These are phyloP conservation scores for Leucocoprinus birnbaumii DNA, from an alignment of 768 basidiomycete genomes.

Conservation along the genomic window DNA sequence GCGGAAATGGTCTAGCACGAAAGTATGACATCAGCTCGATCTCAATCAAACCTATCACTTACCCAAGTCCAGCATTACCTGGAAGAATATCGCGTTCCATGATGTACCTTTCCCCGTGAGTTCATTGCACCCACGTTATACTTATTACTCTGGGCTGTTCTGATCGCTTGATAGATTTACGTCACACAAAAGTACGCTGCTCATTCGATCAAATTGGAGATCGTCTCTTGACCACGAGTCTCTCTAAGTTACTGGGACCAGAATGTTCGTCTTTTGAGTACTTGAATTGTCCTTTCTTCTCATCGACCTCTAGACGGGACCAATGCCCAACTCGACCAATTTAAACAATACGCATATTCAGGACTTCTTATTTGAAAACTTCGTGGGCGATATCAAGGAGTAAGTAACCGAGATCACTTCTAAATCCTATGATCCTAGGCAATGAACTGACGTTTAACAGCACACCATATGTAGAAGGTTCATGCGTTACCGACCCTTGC, in stretches of 20 bases:
- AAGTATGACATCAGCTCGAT: constrained; percentile 36
- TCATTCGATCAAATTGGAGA: not conserved
- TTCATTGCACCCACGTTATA: not conserved
- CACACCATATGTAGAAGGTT: constrained; percentile 52
- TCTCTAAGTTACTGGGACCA: constrained; percentile 59
- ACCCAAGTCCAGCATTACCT: constrained; percentile 41
- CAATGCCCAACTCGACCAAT: constrained; percentile 39
- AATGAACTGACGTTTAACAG: constrained; percentile 14
- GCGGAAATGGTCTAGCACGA: constrained; percentile 53
- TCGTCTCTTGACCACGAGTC: not conserved
- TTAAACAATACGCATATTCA: constrained; percentile 53
- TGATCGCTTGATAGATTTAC: constrained; percentile 42
- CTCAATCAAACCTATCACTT: not conserved
- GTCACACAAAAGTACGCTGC: constrained; percentile 55
- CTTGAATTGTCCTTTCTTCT: no score
- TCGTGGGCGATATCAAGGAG: constrained; percentile 51
- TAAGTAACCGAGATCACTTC: constrained; percentile 16
- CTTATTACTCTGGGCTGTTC: not conserved
- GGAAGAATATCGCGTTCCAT: constrained; percentile 51
- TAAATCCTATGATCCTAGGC: not conserved
- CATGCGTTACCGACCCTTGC: constrained; percentile 57
- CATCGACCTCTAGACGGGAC: constrained; percentile 37
- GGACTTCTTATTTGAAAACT: constrained; percentile 54
- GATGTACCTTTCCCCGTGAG: constrained; percentile 55
- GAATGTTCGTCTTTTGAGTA: constrained; percentile 41